A percentile compares a stretch with the other conserved stretches of the same genome.
These are phyloP conservation scores for Protea cynaroides DNA, from an alignment of 164 flowering plant genomes.

Conservation along the genomic window DNA sequence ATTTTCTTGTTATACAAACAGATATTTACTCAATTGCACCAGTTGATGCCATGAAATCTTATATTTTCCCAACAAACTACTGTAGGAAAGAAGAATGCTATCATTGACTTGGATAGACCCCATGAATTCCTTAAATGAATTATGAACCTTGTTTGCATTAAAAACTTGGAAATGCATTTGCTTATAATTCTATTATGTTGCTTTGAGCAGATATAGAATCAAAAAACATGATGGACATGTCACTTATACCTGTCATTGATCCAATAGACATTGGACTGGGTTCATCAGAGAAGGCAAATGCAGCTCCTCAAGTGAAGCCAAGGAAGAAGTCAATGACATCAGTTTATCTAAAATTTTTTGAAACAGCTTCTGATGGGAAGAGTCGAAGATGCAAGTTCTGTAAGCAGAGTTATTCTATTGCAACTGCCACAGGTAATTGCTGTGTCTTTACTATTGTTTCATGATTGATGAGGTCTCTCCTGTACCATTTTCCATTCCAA, in stretches of 20 bases:
- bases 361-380: constrained; percentile 88
- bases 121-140: background rate
- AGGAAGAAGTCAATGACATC: constrained; percentile 96
- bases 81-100: no score
- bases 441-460: constrained; percentile 3
- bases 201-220: constrained; percentile 58
- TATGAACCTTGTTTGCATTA: background rate
- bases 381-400: constrained; percentile 92
- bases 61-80: no score
- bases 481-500: background rate
- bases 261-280: constrained; percentile 53
- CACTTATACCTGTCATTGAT: constrained; percentile 44
- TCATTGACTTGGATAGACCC: no score
- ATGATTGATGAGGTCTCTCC: background rate
- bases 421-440: constrained; percentile 89
- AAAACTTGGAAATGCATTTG: background rate
- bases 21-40: no score
- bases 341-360: constrained; percentile 82
- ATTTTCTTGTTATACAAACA: no score
- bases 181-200: constrained; percentile 4
- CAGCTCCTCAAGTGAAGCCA: constrained; percentile 41
- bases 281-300: constrained; percentile 64
- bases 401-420: constrained; percentile 88
- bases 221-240: constrained; percentile 68
- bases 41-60: no score